Evolutionary conservation across 441 rosid genomes (phyloP).

Genomic region (Arabidopsis hybrid): DNA sequence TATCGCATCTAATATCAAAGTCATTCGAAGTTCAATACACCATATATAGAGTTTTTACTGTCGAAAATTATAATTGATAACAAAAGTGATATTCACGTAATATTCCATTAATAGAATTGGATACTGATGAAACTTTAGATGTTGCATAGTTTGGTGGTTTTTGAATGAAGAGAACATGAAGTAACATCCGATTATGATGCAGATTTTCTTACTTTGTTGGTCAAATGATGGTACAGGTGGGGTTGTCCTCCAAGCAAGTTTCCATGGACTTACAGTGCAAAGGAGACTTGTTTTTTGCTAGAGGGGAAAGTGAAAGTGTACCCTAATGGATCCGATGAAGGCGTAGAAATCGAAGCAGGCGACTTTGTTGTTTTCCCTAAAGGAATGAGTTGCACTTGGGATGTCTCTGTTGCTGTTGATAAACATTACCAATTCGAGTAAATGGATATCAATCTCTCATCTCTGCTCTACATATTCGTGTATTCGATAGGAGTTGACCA

Average conservation of each 20-base stretch:
- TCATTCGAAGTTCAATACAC: background rate
- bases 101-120: background rate
- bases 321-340: constrained; percentile 69
- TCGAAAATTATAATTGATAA: no score
- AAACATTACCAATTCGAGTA: constrained; percentile 79
- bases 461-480: background rate
- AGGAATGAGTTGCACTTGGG: constrained; percentile 96
- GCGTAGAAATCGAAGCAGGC: constrained; percentile 76
- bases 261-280: constrained; percentile 76
- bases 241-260: constrained; percentile 93
- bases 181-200: no score
- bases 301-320: constrained; percentile 79
- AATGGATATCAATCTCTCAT: constrained; percentile 12
- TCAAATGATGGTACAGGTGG: constrained; percentile 56
- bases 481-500: background rate
- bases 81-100: background rate
- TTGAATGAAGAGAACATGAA: background rate
- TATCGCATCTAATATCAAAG: background rate
- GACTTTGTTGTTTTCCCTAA: constrained; percentile 83
- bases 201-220: no score
- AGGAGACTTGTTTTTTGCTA: constrained; percentile 78
- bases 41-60: no score
- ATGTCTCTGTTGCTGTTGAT: constrained; percentile 78
- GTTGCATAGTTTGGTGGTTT: background rate
- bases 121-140: background rate